A percentile compares a stretch with the other conserved stretches of the same genome.
phyloP scores from a whole-genome alignment of 441 rosid genomes.

The Adansonia grandidieri region DNA sequence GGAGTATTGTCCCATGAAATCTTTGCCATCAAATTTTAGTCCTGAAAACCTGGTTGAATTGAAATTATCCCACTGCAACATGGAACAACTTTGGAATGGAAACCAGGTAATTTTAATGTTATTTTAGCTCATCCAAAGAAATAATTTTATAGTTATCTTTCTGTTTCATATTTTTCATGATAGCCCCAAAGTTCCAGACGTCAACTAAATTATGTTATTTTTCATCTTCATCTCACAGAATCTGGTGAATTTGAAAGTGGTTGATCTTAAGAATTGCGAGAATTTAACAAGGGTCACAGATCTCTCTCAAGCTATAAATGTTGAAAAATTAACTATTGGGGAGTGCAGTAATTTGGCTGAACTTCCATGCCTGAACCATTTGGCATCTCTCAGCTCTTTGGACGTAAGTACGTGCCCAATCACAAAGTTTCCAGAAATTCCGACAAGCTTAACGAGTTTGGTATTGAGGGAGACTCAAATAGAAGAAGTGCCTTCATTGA shows the following conservation, averaged over 20 bases:
- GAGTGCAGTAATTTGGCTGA: not conserved
- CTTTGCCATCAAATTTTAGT: not conserved
- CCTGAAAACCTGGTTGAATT: not conserved
- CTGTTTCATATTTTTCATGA: not conserved
- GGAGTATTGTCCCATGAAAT: not conserved
- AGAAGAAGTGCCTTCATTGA: not conserved
- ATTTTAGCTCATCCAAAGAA: too few species aligned
- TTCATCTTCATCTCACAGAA: not conserved
- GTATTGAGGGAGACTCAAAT: not conserved
- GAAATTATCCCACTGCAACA: not conserved
- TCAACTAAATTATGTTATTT: not conserved
- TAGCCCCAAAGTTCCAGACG: not conserved
- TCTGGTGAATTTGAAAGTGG: not conserved
- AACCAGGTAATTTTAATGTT: not conserved
- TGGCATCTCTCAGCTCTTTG: conserved; percentile 1
- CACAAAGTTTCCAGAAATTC: conserved; percentile 36
- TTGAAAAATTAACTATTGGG: not conserved
- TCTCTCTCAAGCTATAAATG: not conserved
- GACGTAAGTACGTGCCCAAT: conserved; percentile 34
- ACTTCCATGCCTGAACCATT: not conserved
- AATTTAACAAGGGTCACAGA: not conserved
- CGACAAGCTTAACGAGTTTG: not conserved
- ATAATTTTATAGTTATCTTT: too few species aligned
- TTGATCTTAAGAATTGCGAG: not conserved
- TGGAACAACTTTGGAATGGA: conserved; percentile 3